phyloP scores from a whole-genome alignment of 164 flowering plant species.

The Piper longum region DNA sequence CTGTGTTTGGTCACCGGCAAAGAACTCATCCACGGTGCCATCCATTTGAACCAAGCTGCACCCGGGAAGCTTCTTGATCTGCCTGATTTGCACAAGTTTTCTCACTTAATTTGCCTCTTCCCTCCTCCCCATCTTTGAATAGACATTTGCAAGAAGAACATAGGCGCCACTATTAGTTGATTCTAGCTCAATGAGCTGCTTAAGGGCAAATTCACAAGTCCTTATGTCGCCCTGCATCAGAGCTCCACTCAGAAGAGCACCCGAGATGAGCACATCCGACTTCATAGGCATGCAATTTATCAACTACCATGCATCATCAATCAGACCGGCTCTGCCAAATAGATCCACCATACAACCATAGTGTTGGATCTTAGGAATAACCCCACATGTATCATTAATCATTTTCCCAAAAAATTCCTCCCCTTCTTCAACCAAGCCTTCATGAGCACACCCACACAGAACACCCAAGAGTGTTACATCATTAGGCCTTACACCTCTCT shows the following conservation, averaged over 20 bases:
- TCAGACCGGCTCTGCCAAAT: constrained; percentile 23
- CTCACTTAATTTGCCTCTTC: constrained; percentile 19
- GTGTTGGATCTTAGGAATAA: constrained; percentile 24
- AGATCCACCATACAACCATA: constrained; percentile 35
- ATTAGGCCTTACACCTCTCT: constrained; percentile 17
- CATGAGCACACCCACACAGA: constrained; percentile 30
- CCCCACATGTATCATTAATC: constrained; percentile 14
- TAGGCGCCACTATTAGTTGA: constrained; percentile 24
- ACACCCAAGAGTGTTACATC: constrained; percentile 24
- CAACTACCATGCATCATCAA: constrained; percentile 19
- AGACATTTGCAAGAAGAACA: constrained; percentile 32
- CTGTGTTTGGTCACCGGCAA: constrained; percentile 22
- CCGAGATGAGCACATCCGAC: constrained; percentile 35
- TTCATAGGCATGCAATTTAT: constrained; percentile 26
- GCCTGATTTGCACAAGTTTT: constrained; percentile 17
- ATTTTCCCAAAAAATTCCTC: constrained; percentile 18
- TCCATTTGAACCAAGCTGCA: constrained; percentile 28
- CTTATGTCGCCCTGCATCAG: constrained; percentile 20
- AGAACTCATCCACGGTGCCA: constrained; percentile 28
- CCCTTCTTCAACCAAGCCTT: constrained; percentile 28
- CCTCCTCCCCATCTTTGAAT: constrained; percentile 25
- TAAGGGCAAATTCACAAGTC: constrained; percentile 19
- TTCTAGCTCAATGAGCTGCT: constrained; percentile 18
- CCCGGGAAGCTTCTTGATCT: constrained; percentile 25
- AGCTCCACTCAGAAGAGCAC: constrained; percentile 27